A percentile compares a stretch with the other conserved stretches of the same genome.
phyloP scores from a whole-genome alignment of 1,139 yeast species.

The Diutina rugosa region DNA sequence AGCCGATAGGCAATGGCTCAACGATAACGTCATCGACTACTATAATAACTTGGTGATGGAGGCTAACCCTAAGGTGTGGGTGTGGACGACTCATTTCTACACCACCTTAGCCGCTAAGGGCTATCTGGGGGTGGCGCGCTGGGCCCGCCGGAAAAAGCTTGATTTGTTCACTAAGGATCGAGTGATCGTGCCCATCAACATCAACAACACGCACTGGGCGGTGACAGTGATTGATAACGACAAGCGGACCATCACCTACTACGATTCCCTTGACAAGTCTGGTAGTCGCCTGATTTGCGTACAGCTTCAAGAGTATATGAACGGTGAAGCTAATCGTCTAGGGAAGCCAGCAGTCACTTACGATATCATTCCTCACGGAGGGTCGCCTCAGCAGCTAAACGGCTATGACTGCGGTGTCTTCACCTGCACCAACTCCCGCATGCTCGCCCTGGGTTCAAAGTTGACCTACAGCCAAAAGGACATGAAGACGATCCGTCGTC shows the following conservation, averaged over 20 bases:
- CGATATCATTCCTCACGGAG: conserved; percentile 18
- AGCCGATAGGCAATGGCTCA: conserved; percentile 67
- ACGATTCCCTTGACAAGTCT: conserved; percentile 59
- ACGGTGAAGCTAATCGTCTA: conserved; percentile 37
- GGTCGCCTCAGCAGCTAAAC: conserved; percentile 77
- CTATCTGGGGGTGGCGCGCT: conserved; percentile 67
- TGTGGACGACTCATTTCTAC: conserved; percentile 83
- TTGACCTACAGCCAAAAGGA: conserved; percentile 55
- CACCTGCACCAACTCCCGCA: conserved; percentile 67
- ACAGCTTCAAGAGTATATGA: conserved; percentile 46
- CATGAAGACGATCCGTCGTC: conserved; percentile 53
- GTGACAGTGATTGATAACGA: conserved; percentile 64
- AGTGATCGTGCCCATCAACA: conserved; percentile 74
- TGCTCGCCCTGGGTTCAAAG: conserved; percentile 32
- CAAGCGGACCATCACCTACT: conserved; percentile 46
- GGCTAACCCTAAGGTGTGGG: conserved; percentile 30
- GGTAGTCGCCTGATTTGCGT: conserved; percentile 45
- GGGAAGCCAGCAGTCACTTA: conserved; percentile 23
- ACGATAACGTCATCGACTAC: conserved; percentile 82
- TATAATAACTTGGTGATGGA: conserved; percentile 49
- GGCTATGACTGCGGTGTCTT: conserved; percentile 96
- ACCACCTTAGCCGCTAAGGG: conserved; percentile 62
- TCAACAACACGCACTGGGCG: conserved; percentile 87
- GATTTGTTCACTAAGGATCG: conserved; percentile 51
- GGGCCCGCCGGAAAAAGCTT: conserved; percentile 80